phyloP scores from a whole-genome alignment of 805 yeast species.

The Alloascoidea africana region DNA sequence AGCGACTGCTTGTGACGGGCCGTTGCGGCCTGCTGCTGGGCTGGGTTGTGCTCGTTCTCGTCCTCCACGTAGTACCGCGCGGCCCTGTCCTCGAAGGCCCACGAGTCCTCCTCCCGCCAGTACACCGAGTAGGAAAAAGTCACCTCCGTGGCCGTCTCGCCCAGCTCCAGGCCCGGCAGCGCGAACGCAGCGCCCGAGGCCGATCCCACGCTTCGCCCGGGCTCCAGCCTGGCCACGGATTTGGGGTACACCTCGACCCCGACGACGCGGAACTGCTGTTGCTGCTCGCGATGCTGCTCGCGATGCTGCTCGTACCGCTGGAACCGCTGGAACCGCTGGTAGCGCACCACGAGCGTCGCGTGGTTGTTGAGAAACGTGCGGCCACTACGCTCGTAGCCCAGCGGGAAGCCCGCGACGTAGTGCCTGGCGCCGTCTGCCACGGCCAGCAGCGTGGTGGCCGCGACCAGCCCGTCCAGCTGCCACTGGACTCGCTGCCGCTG shows the following conservation, averaged over 20 bases:
- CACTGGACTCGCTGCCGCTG: conserved; percentile 71
- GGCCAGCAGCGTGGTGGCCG: conserved; percentile 68
- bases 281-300: conserved; percentile 65
- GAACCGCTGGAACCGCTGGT: conserved; percentile 30
- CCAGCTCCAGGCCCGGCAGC: too few relatives aligned
- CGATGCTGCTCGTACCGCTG: too few relatives aligned
- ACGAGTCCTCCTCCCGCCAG: conserved; percentile 68
- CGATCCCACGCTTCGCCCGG: too few relatives aligned
- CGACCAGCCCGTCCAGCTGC: conserved; percentile 74
- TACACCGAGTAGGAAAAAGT: conserved; percentile 69
- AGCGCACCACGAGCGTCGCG: conserved; percentile 65
- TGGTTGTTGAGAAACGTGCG: conserved; percentile 59
- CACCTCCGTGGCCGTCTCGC: conserved; percentile 11
- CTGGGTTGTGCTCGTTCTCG: conserved; percentile 31
- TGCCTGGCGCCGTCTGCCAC: conserved; percentile 44
- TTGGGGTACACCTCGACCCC: conserved; percentile 87
- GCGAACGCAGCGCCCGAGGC: too few relatives aligned
- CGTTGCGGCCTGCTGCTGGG: too few relatives aligned
- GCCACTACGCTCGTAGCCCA: conserved; percentile 42
- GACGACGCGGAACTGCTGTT: conserved; percentile 57
- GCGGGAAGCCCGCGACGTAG: conserved; percentile 77
- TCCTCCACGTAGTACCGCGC: conserved; percentile 49
- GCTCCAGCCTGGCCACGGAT: conserved; percentile 40
- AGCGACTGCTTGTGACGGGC: conserved; percentile 74
- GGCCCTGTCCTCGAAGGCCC: conserved; percentile 62